These are phyloP conservation scores for Tetraselmis chui DNA, from an alignment of 139 green algal genomes.

Conservation along the genomic window DNA sequence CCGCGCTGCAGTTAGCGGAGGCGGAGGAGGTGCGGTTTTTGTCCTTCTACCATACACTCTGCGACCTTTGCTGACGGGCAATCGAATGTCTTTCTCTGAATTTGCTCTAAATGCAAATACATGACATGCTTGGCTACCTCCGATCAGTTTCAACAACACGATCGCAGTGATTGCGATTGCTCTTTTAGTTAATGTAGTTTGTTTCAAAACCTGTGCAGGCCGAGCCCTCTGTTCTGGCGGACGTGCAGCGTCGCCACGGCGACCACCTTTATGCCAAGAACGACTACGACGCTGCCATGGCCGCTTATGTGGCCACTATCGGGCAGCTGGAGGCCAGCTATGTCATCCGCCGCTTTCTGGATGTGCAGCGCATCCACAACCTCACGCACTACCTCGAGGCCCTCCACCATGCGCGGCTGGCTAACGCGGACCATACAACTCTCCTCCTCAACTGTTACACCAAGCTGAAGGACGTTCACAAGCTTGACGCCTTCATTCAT, in stretches of 20 bases:
- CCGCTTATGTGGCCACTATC: constrained; percentile 33
- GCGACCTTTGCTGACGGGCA: too few relatives aligned
- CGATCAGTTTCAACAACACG: too few relatives aligned
- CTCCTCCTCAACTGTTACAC: constrained; percentile 95
- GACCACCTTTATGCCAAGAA: constrained; percentile 82
- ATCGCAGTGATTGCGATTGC: constrained; percentile 26
- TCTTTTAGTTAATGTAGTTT: not conserved
- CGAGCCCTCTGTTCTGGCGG: constrained; percentile 36
- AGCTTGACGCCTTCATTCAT: constrained; percentile 73
- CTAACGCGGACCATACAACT: constrained; percentile 84
- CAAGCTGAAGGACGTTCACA: constrained; percentile 73
- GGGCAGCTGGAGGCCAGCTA: constrained; percentile 85
- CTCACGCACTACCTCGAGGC: constrained; percentile 85
- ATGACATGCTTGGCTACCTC: too few relatives aligned
- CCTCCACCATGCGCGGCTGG: constrained; percentile 68
- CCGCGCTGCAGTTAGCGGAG: constrained; percentile 3
- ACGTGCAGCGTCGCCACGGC: constrained; percentile 57
- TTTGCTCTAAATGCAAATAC: too few relatives aligned
- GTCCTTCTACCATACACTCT: too few relatives aligned
- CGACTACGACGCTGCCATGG: constrained; percentile 89
- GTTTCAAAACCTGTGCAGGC: constrained; percentile 20
- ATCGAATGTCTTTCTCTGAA: too few relatives aligned
- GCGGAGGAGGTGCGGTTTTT: not conserved
- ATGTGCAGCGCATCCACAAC: constrained; percentile 81
- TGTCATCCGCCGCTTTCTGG: constrained; percentile 87